These are phyloP conservation scores for Plasmodium inui DNA, from an alignment of 169 alveolate species.

Conservation along the genomic window DNA sequence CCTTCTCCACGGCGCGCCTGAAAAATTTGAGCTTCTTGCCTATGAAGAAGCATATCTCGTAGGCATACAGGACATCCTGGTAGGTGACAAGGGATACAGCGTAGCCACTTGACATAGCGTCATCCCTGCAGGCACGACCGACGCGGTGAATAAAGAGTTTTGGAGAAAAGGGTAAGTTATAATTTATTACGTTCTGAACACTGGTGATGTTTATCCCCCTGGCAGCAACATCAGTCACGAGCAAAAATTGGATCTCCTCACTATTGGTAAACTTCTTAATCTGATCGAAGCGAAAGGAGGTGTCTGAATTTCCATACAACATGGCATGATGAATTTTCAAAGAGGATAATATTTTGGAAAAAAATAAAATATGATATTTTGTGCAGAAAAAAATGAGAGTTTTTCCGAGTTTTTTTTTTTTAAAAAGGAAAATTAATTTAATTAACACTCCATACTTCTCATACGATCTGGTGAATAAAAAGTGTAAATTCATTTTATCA, in stretches of 20 bases:
- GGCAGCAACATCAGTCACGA: slow-evolving; percentile 99
- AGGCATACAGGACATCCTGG: slow-evolving; percentile 86
- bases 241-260: slow-evolving; percentile 87
- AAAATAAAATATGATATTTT: slow-evolving; percentile 90
- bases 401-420: slow-evolving; percentile 83
- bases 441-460: slow-evolving; percentile 91
- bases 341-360: slow-evolving; percentile 82
- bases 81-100: slow-evolving; percentile 91
- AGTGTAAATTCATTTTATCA: slow-evolving; percentile 77
- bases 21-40: slow-evolving; percentile 44
- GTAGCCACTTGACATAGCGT: slow-evolving; percentile 92
- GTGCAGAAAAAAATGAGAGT: slow-evolving; percentile 92
- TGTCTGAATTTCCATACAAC: slow-evolving; percentile 91
- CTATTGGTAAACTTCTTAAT: slow-evolving; percentile 85
- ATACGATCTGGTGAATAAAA: slow-evolving; percentile 84
- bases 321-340: slow-evolving; percentile 78
- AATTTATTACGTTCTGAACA: slow-evolving; percentile 97
- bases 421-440: slow-evolving; percentile 78
- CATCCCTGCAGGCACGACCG: slow-evolving; percentile 99
- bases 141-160: slow-evolving; percentile 98
- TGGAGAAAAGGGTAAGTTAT: slow-evolving; percentile 96
- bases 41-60: slow-evolving; percentile 65
- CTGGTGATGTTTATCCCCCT: slow-evolving; percentile 99
- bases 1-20: not conserved
- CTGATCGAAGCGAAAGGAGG: slow-evolving; percentile 87